Percentiles rank a stretch among this genome's conserved stretches.
Evolutionary conservation across 345 rosid genomes (phyloP).

Genomic region (Lenwebbia sp.): DNA sequence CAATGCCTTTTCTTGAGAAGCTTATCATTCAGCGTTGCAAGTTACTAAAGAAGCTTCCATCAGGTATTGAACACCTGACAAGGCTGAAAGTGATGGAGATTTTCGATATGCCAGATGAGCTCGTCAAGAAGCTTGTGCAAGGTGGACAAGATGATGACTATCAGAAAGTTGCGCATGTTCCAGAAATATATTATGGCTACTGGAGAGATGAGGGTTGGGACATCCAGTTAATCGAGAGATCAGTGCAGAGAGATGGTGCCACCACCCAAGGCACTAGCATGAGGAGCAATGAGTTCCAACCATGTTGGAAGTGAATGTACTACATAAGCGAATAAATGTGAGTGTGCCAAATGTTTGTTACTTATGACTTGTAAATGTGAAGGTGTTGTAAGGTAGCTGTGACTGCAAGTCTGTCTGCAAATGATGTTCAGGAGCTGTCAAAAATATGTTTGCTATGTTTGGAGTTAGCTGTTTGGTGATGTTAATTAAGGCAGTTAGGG

Average conservation of each 20-base stretch:
- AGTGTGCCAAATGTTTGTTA: background rate
- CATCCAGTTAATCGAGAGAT: constrained; percentile 8
- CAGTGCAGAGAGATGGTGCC: background rate
- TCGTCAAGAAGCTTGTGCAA: constrained; percentile 10
- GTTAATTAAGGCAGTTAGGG: background rate
- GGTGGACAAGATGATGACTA: constrained; percentile 8
- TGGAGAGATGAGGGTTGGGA: constrained; percentile 26
- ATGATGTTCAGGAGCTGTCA: background rate
- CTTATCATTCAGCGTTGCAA: constrained; percentile 17
- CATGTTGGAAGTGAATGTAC: constrained; percentile 10
- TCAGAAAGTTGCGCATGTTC: constrained; percentile 11
- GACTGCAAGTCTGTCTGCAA: background rate
- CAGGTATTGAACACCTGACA: constrained; percentile 17
- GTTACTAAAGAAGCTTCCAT: constrained; percentile 10
- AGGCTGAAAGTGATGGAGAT: constrained; percentile 20
- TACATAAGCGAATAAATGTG: background rate
- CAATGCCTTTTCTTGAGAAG: constrained; percentile 18
- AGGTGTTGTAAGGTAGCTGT: background rate
- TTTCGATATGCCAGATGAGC: constrained; percentile 20
- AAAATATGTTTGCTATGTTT: background rate
- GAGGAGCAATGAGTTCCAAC: constrained; percentile 5
- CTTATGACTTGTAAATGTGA: background rate
- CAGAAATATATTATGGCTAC: constrained; percentile 17
- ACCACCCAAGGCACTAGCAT: background rate
- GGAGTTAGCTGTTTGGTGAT: background rate